phyloP scores from a whole-genome alignment of 345 rosid species.

The Punica granatum region DNA sequence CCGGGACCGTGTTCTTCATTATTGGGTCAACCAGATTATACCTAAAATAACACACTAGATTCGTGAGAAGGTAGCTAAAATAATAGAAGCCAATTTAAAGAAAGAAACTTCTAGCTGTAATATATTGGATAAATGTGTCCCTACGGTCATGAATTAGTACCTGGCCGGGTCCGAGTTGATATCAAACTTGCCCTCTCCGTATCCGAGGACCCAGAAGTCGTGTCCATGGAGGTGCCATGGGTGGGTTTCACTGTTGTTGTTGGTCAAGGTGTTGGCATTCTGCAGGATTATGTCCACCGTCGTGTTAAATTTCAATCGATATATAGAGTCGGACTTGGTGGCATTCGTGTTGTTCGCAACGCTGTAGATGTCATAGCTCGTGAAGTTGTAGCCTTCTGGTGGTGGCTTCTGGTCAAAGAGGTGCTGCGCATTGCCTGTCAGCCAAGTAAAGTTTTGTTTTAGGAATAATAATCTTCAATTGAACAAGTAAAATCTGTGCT shows the following conservation, averaged over 20 bases:
- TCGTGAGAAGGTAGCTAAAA: too few species aligned
- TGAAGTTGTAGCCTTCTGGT: slow-evolving; percentile 26
- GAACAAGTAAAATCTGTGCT: neutral
- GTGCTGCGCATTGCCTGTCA: slow-evolving; percentile 16
- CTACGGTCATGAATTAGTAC: slow-evolving; percentile 10
- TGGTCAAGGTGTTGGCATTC: slow-evolving; percentile 45
- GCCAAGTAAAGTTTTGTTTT: neutral
- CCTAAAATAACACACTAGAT: neutral
- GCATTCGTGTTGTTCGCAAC: slow-evolving; percentile 22
- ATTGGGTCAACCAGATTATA: slow-evolving; percentile 61
- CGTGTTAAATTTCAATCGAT: slow-evolving; percentile 38
- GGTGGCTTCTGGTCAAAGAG: slow-evolving; percentile 40
- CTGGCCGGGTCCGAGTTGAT: slow-evolving; percentile 27
- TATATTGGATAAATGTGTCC: too few species aligned
- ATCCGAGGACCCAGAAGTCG: slow-evolving; percentile 75
- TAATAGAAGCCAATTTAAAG: too few species aligned
- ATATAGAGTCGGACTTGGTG: slow-evolving; percentile 30
- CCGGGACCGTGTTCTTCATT: slow-evolving; percentile 69
- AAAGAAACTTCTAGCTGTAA: too few species aligned
- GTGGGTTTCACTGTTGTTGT: slow-evolving; percentile 54
- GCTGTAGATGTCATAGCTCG: slow-evolving; percentile 13
- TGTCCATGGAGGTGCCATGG: slow-evolving; percentile 87
- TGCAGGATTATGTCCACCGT: slow-evolving; percentile 63
- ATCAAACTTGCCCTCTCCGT: slow-evolving; percentile 59
- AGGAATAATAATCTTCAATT: neutral